phyloP scores from a whole-genome alignment of 805 yeast species.

The Candida cerambycidarum region DNA sequence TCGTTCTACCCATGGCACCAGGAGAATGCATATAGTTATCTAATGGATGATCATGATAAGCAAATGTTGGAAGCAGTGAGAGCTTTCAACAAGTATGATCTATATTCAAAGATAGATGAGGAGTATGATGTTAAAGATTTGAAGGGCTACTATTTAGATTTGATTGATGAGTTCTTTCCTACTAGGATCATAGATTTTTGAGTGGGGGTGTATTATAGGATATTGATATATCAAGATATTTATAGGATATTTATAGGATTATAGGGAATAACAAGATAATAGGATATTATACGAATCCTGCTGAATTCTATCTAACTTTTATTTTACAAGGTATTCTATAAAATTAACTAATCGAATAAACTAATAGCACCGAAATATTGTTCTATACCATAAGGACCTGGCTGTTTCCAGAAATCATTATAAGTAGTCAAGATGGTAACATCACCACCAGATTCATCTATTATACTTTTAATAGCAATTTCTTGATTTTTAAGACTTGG shows the following conservation, averaged over 20 bases:
- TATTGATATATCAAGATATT: neutral
- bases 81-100: slow-evolving; percentile 66
- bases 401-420: slow-evolving; percentile 82
- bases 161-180: slow-evolving; percentile 70
- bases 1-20: slow-evolving; percentile 78
- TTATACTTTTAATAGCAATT: slow-evolving; percentile 63
- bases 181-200: slow-evolving; percentile 54
- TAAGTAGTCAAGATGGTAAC: slow-evolving; percentile 76
- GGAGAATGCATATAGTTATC: slow-evolving; percentile 61
- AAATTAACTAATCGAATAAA: slow-evolving; percentile 22
- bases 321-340: slow-evolving; percentile 8
- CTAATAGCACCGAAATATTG: slow-evolving; percentile 76
- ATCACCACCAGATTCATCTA: slow-evolving; percentile 56
- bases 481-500: slow-evolving; percentile 72
- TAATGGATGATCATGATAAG: slow-evolving; percentile 63
- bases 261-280: no score
- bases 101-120: slow-evolving; percentile 61
- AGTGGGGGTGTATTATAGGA: slow-evolving; percentile 8
- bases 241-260: neutral
- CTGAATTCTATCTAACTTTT: neutral
- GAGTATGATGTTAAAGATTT: slow-evolving; percentile 48
- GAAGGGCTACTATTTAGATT: slow-evolving; percentile 57
- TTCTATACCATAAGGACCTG: slow-evolving; percentile 84
- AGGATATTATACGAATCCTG: no score
- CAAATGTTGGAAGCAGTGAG: slow-evolving; percentile 63